Evolutionary conservation across 371 early-diverging fungal genomes (phyloP), one percentile per base, ranked within the genome.

Genomic region (Coemansia sp.): DNA sequence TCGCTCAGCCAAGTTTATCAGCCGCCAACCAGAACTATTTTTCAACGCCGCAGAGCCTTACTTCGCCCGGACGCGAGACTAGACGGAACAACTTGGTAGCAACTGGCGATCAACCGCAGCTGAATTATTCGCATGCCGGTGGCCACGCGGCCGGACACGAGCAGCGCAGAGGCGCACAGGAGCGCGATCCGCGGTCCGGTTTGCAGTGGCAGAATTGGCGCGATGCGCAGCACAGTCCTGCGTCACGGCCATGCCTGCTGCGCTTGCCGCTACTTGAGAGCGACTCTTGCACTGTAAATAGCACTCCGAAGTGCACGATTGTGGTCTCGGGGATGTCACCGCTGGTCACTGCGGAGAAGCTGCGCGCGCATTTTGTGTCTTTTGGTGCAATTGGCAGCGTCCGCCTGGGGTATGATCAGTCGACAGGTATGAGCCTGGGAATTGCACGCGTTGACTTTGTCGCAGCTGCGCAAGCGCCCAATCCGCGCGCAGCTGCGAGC

Each of bases 351-450:
- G 4, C 56, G 5, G 78, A 72, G 47, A 69, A 77, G 35, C 55
- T 80, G 48, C 57, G 69, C 4, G 35, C 63, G 9, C 74, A 64
- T 39, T 80, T 80, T 63, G 43, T 52, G 36, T 30, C 54, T 9
- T 80, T 68, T 50, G 80, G 80, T 5, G 63, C 65, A 5, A 63
- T 80, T 16, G 61, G 63, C 35, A 39, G 56, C 1, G 55, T 80
- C 5, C 59, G 69, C 16, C 52, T 80, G 20, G 79, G 55, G 3
- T 64, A 62, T 33, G 80, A 80, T 41, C 76, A 68, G 20, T 59
- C 64, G 9, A 80, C 80, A 3, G 80, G 80, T 7, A 66, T 72
- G 64, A 77, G 80, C 33, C 59, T 80, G 40, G 80, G 80, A 4
- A 43, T 80, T 48, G 80, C 76, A 12, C 58, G 66, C 5, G 38